Evolutionary conservation across 768 basidiomycete species (phyloP).

Genomic region (Lactarius trivialis): DNA sequence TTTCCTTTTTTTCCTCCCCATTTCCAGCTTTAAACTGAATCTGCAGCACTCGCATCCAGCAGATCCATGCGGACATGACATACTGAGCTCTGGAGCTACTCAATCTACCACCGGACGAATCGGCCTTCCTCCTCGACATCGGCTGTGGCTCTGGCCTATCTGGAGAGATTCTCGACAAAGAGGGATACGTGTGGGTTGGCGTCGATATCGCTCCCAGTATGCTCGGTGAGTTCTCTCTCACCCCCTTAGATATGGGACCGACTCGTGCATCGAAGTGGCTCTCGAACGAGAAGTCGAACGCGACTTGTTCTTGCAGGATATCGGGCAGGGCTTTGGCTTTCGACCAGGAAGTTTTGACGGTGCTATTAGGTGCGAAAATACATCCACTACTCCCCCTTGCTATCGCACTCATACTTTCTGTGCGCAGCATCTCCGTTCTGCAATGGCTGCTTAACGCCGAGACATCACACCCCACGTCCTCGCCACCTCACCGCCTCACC

Average conservation of each 20-base stretch:
- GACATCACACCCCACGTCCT: no score
- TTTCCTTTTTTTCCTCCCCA: neutral
- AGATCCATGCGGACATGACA: no score
- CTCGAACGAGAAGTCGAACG: slow-evolving; percentile 93
- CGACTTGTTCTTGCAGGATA: slow-evolving; percentile 94
- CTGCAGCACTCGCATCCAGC: no score
- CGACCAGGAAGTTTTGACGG: no score
- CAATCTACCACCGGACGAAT: slow-evolving; percentile 69
- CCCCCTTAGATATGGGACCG: neutral
- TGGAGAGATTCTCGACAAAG: slow-evolving; percentile 93
- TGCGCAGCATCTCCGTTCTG: no score
- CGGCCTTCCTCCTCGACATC: slow-evolving; percentile 87
- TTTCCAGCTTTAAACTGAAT: slow-evolving; percentile 2
- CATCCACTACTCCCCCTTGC: neutral
- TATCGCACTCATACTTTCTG: no score
- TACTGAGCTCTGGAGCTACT: slow-evolving; percentile 90
- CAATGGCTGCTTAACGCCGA: no score
- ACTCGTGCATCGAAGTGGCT: slow-evolving; percentile 61
- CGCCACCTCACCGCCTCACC: slow-evolving; percentile 75
- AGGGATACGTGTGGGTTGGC: no score
- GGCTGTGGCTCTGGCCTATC: slow-evolving; percentile 98
- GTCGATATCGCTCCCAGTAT: slow-evolving; percentile 94
- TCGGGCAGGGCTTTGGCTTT: slow-evolving; percentile 99
- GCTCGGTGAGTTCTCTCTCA: slow-evolving; percentile 58
- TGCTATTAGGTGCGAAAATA: slow-evolving; percentile 68